Conservation (phyloP, 306 rosid species). For the Oxytropis ochrocephala region DNA sequence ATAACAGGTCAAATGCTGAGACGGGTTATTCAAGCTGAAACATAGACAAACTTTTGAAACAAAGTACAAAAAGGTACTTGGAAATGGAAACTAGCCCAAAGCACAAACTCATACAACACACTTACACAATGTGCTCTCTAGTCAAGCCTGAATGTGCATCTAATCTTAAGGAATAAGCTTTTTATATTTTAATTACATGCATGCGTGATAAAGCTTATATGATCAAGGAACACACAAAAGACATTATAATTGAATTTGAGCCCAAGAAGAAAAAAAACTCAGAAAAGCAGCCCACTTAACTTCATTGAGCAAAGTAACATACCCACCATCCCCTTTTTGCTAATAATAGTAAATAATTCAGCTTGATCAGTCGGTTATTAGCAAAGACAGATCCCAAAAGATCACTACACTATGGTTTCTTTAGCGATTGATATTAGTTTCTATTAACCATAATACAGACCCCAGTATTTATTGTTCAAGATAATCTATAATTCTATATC, state of each 20-base stretch:
- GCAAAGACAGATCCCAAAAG: neutral
- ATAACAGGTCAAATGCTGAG: neutral
- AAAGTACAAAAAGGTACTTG: neutral
- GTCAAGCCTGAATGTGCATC: neutral
- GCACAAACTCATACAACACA: neutral
- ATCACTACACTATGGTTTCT: neutral
- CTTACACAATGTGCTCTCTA: neutral
- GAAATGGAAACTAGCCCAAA: neutral
- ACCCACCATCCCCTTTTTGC: neutral
- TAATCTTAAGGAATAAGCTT: neutral
- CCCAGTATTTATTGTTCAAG: neutral
- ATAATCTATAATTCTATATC: neutral
- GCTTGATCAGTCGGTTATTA: neutral
- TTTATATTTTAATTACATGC: neutral
- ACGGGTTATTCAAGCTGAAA: neutral
- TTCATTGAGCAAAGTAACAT: neutral
- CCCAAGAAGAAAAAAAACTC: neutral
- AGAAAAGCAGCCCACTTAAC: neutral
- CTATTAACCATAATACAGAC: neutral
- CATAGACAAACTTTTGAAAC: neutral
- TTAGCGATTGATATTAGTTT: neutral
- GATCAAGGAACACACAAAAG: neutral
- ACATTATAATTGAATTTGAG: neutral
- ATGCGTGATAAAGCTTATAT: neutral
- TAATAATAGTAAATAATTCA: neutral